A percentile compares a stretch with the other conserved stretches of the same genome.
Evolutionary conservation across 306 rosid species (phyloP).

Genomic region (Cucumis cinereus): DNA sequence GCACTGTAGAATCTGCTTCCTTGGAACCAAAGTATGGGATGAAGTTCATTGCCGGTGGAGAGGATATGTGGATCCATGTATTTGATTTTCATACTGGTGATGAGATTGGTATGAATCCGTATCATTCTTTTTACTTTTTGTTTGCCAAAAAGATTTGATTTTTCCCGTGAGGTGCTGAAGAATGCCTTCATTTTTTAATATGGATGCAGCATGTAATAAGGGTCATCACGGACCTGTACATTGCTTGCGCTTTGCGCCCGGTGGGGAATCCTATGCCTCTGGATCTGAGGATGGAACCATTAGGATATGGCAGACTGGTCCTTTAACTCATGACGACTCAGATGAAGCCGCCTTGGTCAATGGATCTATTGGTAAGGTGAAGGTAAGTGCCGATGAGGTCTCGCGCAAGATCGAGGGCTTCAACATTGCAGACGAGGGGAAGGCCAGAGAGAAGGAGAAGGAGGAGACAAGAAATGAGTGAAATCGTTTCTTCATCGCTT

Average conservation of each 20-base stretch:
- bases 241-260: constrained; percentile 91
- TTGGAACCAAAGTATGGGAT: constrained; percentile 89
- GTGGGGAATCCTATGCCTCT: constrained; percentile 97
- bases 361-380: constrained; percentile 47
- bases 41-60: constrained; percentile 95
- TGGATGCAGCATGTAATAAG: constrained; percentile 84
- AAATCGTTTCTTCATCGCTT: constrained; percentile 4
- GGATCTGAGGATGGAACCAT: constrained; percentile 99
- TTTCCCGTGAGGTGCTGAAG: neutral
- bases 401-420: constrained; percentile 74
- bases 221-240: constrained; percentile 99
- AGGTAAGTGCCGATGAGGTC: constrained; percentile 53
- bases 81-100: constrained; percentile 87
- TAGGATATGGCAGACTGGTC: constrained; percentile 97
- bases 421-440: constrained; percentile 55
- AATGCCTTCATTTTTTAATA: neutral
- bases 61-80: constrained; percentile 94
- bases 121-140: neutral
- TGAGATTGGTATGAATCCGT: constrained; percentile 53
- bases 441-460: constrained; percentile 36
- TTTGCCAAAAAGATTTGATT: neutral
- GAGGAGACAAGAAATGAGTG: constrained; percentile 52
- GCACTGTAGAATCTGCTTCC: constrained; percentile 86
- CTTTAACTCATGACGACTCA: constrained; percentile 43
- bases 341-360: constrained; percentile 34